These are phyloP conservation scores for Psilocybe cubensis DNA, from an alignment of 768 basidiomycete genomes.

Conservation along the genomic window DNA sequence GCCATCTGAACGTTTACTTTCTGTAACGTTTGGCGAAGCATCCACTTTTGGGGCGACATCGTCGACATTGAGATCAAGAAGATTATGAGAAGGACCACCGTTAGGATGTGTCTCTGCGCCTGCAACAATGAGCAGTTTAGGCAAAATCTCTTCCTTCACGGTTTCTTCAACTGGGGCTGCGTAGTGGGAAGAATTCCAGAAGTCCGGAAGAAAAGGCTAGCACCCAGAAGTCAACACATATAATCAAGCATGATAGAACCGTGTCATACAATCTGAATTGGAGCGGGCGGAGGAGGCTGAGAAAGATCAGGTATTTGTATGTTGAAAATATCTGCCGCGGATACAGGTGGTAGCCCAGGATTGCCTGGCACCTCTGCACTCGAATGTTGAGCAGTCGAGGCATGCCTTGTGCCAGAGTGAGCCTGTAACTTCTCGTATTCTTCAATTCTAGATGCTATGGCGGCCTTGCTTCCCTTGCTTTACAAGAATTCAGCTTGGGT, in stretches of 20 bases:
- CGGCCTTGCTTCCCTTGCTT: slow-evolving; percentile 64
- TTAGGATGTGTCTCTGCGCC: slow-evolving; percentile 39
- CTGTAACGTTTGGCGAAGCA: slow-evolving; percentile 1
- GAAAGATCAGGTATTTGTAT: slow-evolving; percentile 62
- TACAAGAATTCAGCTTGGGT: slow-evolving; percentile 8
- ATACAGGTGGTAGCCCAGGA: slow-evolving; percentile 36
- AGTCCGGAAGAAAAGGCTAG: slow-evolving; percentile 52
- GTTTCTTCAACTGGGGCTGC: slow-evolving; percentile 15
- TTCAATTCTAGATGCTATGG: slow-evolving; percentile 56
- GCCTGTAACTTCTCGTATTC: slow-evolving; percentile 44
- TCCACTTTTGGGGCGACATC: slow-evolving; percentile 1
- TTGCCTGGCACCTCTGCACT: slow-evolving; percentile 20
- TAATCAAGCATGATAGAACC: slow-evolving; percentile 2
- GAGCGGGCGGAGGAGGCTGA: slow-evolving; percentile 40
- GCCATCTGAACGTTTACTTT: slow-evolving; percentile 28
- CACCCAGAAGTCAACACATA: slow-evolving; percentile 23
- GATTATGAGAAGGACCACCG: slow-evolving; percentile 42
- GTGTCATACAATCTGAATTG: slow-evolving; percentile 63
- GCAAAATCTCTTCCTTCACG: slow-evolving; percentile 30
- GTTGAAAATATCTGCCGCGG: slow-evolving; percentile 41
- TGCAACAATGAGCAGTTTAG: slow-evolving; percentile 49
- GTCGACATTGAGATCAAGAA: slow-evolving; percentile 12
- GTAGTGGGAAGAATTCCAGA: slow-evolving; percentile 40
- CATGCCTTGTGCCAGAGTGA: slow-evolving; percentile 13
- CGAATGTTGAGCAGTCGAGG: slow-evolving; percentile 11